Evolutionary conservation across 2,329 filamentous ascomycete species (phyloP).

Genomic region (Apiospora phragmitis): DNA sequence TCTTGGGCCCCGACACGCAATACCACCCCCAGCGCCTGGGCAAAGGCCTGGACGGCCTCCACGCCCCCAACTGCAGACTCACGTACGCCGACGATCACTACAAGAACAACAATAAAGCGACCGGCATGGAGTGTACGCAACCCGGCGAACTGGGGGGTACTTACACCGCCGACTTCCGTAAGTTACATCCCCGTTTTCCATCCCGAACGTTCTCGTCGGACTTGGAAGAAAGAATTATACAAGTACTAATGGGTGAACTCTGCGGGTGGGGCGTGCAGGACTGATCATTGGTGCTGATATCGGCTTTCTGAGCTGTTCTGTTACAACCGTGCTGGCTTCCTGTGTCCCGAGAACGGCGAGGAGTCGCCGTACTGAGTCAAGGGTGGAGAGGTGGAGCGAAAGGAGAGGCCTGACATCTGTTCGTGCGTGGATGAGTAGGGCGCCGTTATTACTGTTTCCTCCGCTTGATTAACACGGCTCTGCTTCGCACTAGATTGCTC

Average conservation of each 20-base stretch:
- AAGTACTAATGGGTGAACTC: no score
- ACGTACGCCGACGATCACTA: neutral
- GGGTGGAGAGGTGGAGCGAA: neutral
- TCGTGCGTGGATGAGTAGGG: neutral
- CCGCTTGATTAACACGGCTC: neutral
- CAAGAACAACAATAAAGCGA: neutral
- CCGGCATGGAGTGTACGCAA: neutral
- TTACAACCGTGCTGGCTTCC: neutral
- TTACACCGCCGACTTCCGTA: neutral
- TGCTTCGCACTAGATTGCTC: rapidly evolving
- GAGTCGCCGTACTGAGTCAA: neutral
- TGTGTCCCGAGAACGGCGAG: neutral
- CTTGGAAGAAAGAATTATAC: neutral
- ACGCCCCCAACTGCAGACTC: neutral
- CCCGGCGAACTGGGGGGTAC: neutral
- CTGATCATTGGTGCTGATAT: neutral
- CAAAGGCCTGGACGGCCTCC: neutral
- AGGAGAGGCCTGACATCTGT: neutral
- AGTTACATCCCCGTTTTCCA: neutral
- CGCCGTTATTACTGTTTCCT: neutral
- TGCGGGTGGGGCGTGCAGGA: neutral
- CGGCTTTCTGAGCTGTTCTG: neutral
- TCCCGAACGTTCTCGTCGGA: no score
- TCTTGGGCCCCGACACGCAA: neutral
- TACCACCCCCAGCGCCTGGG: neutral